Conservation (phyloP, 192 early-diverging fungal genomes). For the Dissophora globulifera region DNA sequence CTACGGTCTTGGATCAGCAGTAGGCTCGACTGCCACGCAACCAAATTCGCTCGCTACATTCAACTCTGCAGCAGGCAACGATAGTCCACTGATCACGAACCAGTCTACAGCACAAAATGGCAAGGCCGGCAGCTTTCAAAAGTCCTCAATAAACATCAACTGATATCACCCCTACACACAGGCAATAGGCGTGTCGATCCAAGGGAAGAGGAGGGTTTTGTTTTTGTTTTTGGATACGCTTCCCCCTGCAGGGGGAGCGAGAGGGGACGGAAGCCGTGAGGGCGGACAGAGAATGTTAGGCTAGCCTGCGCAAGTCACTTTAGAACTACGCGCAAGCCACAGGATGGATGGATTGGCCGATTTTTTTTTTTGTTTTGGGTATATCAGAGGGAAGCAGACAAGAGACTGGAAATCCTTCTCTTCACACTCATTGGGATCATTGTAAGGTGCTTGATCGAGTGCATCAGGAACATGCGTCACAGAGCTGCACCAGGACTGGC, state of each 20-base stretch:
- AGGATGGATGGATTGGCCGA: slow-evolving; percentile 9
- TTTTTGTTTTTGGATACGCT: too few species aligned
- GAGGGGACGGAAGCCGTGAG: too few species aligned
- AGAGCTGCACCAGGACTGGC: too few species aligned
- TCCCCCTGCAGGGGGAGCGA: too few species aligned
- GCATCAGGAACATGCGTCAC: neutral
- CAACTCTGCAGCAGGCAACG: slow-evolving; percentile 52
- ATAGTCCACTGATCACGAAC: slow-evolving; percentile 52
- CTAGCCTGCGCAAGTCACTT: too few species aligned
- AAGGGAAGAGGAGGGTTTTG: too few species aligned
- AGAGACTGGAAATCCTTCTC: slow-evolving; percentile 40
- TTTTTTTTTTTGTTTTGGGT: slow-evolving; percentile 6
- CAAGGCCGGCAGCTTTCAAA: slow-evolving; percentile 37
- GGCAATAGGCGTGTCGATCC: neutral
- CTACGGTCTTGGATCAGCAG: slow-evolving; percentile 59
- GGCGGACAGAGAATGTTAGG: too few species aligned
- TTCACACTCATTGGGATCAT: slow-evolving; percentile 56
- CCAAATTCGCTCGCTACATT: slow-evolving; percentile 51
- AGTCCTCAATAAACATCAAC: slow-evolving; percentile 41
- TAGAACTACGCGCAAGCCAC: slow-evolving; percentile 1
- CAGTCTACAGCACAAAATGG: slow-evolving; percentile 42
- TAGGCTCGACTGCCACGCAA: slow-evolving; percentile 45
- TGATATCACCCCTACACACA: neutral
- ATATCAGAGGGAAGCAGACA: neutral
- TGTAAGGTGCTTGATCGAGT: slow-evolving; percentile 25